phyloP scores from a whole-genome alignment of 2,329 filamentous ascomycete species.

The Metarhizium humberi region DNA sequence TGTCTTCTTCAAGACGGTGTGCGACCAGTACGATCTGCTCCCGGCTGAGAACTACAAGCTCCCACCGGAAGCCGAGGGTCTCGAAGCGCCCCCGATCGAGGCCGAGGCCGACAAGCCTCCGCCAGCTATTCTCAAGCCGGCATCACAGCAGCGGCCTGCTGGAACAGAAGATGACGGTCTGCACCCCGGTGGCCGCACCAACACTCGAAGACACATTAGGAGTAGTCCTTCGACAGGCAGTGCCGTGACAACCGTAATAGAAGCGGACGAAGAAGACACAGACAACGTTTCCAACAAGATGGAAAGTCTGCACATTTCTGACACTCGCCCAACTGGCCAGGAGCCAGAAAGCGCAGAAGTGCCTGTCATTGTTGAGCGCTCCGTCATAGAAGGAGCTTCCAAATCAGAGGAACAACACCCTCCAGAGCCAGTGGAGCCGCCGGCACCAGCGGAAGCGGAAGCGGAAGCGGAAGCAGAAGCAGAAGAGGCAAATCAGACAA shows the following conservation, averaged over 20 bases:
- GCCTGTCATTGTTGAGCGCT: conserved; percentile 31
- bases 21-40: conserved; percentile 81
- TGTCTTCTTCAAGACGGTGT: conserved; percentile 94
- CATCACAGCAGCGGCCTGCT: conserved; percentile 18
- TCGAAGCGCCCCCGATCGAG: conserved; percentile 42
- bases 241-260: conserved; percentile 70
- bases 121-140: conserved; percentile 27
- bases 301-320: conserved; percentile 36
- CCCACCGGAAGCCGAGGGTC: conserved; percentile 82
- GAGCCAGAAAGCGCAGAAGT: conserved; percentile 30
- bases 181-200: conserved; percentile 50
- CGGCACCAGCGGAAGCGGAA: conserved; percentile 2
- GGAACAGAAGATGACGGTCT: conserved; percentile 39
- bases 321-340: conserved; percentile 50
- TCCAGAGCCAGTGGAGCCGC: conserved; percentile 8
- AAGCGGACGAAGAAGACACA: conserved; percentile 68
- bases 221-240: conserved; percentile 74
- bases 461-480: background rate
- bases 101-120: conserved; percentile 31
- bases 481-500: conserved; percentile 4
- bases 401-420: background rate
- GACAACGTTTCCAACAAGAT: conserved; percentile 37
- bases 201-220: conserved; percentile 71
- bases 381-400: conserved; percentile 12
- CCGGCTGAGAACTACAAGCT: conserved; percentile 94